Evolutionary conservation across 1,139 yeast species (phyloP).

Genomic region (Pneumocystis canis): DNA sequence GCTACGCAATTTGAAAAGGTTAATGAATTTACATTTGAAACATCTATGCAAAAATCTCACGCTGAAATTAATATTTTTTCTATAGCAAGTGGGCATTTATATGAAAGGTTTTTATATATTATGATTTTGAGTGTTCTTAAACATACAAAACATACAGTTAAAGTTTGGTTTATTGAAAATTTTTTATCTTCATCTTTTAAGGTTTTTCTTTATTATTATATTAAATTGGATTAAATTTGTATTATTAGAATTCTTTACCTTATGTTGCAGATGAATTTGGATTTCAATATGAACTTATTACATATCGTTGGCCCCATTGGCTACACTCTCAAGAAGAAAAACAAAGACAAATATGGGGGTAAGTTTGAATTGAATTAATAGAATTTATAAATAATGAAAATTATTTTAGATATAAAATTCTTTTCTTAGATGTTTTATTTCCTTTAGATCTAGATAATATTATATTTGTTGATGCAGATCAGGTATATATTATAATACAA

Average conservation of each 20-base stretch:
- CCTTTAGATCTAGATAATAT: slow-evolving; percentile 64
- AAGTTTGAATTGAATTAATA: background rate
- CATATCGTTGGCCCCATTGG: slow-evolving; percentile 90
- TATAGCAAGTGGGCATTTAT: slow-evolving; percentile 64
- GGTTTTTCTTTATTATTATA: slow-evolving; percentile 4
- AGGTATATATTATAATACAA: slow-evolving; percentile 18
- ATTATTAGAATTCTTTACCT: slow-evolving; percentile 34
- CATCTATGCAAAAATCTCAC: slow-evolving; percentile 19
- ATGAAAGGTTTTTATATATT: slow-evolving; percentile 56
- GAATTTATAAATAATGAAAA: background rate
- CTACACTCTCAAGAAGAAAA: slow-evolving; percentile 59
- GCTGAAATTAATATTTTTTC: slow-evolving; percentile 72
- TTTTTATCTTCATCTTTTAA: slow-evolving; percentile 59
- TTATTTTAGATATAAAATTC: slow-evolving; percentile 40
- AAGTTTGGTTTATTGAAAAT: slow-evolving; percentile 80
- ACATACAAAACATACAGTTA: slow-evolving; percentile 47
- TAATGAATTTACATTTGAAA: background rate
- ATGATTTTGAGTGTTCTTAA: slow-evolving; percentile 67
- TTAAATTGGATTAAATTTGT: background rate
- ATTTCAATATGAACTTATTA: slow-evolving; percentile 56
- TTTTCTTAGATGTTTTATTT: slow-evolving; percentile 74
- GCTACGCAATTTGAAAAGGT: slow-evolving; percentile 1
- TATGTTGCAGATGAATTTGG: slow-evolving; percentile 41
- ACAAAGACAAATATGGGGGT: slow-evolving; percentile 71
- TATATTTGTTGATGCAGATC: slow-evolving; percentile 78